Evolutionary conservation across 805 yeast genomes (phyloP), one percentile per base, ranked within the genome.

Genomic region (Yarrowia yakushimensis): DNA sequence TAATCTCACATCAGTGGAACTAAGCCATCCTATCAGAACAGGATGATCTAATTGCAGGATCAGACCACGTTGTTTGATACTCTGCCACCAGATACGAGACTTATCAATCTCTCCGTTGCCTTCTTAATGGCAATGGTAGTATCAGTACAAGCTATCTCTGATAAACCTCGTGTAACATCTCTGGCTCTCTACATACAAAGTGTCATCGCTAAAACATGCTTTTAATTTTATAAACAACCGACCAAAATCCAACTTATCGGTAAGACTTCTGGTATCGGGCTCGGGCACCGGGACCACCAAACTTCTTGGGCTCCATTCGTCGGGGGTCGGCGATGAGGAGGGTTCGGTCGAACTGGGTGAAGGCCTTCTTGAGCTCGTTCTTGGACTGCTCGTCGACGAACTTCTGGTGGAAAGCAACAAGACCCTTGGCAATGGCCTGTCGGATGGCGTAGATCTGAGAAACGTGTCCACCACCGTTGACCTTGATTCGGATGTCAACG

Each of bases 221-320:
- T 55, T 55, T 39, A 55, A 55, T 55, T 55, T 39, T 55, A 55
- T 39, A 55, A 59, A 59, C 42, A 43, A 33, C 33, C 31, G 41
- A 41, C 62, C 62, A 59, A 25, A 42, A 59, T 11, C 22, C 28
- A 33, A 41, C 25, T 67, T 93, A 94, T 92, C 99, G 99, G 94
- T 94, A 94, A 81, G 99, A 94, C 82, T 94, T 94, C 87, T 94
- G 99, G 97, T 90, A 93, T 85, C 98, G 93, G 79, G 99, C 94
- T 86, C 99, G 94, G 84, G 99, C 99, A 90, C 99, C 99, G 82
- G 96, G 96, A 87, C 99, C 99, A 86, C 99, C 99, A 86, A 94
- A 94, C 87, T 94, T 94, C 97, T 94, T 94, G 87, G 99, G 99
- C 86, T 94, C 99, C 88, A 92, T 87, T 88, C 96, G 93, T 89